Evolutionary conservation across 1,284 basidiomycete species (phyloP).

Genomic region (Irpex sp.): DNA sequence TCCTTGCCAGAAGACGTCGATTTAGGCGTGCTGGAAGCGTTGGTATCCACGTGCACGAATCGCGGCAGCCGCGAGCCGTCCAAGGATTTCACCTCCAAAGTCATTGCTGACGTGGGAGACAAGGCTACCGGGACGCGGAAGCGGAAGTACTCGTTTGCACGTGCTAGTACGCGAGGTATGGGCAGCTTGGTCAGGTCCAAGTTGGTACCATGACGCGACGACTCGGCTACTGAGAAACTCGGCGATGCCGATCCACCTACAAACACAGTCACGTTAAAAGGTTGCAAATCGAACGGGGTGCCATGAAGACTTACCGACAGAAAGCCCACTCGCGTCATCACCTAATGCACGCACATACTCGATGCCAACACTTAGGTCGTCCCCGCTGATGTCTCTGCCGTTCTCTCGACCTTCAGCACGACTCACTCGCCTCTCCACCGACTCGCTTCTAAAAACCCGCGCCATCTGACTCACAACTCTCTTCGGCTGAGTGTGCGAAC

Average conservation of each 20-base stretch:
- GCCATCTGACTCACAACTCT: slow-evolving; percentile 66
- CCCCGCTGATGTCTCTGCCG: slow-evolving; percentile 31
- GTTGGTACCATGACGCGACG: slow-evolving; percentile 41
- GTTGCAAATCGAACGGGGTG: neutral
- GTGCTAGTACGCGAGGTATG: slow-evolving; percentile 47
- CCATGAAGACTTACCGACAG: slow-evolving; percentile 9
- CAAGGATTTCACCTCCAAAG: slow-evolving; percentile 38
- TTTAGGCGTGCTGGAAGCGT: slow-evolving; percentile 27
- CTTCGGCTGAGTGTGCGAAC: slow-evolving; percentile 21
- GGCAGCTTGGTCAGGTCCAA: slow-evolving; percentile 19
- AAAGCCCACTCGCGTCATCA: slow-evolving; percentile 27
- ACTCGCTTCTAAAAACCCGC: slow-evolving; percentile 40
- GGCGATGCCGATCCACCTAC: slow-evolving; percentile 34
- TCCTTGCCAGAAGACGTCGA: slow-evolving; percentile 7
- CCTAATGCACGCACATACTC: slow-evolving; percentile 69
- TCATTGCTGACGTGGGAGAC: slow-evolving; percentile 12
- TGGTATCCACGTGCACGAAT: slow-evolving; percentile 54
- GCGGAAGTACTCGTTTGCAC: slow-evolving; percentile 58
- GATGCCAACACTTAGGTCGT: slow-evolving; percentile 63
- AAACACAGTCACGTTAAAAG: neutral
- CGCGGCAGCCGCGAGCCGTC: slow-evolving; percentile 46
- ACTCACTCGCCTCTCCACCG: slow-evolving; percentile 43
- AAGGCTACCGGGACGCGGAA: slow-evolving; percentile 46
- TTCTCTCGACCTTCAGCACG: slow-evolving; percentile 30
- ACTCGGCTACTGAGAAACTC: slow-evolving; percentile 61